A percentile compares a stretch with the other conserved stretches of the same genome.
phyloP scores from a whole-genome alignment of 164 flowering plant genomes.

The Magnolia changhungtana region DNA sequence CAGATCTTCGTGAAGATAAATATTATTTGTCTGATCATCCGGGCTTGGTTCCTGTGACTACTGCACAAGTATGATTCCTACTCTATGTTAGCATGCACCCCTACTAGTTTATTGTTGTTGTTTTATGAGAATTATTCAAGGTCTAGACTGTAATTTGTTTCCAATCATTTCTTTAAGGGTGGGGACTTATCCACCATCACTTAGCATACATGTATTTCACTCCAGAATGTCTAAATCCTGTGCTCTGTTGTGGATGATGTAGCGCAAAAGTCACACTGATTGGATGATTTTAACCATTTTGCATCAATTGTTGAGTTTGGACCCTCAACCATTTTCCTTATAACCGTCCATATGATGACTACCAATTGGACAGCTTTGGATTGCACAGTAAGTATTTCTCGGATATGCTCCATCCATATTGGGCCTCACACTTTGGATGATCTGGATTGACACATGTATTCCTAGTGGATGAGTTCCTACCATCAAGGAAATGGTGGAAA shows the following conservation, averaged over 20 bases:
- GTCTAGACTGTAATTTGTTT: too few species aligned
- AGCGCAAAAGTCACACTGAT: too few species aligned
- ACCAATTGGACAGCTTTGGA: background rate
- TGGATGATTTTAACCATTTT: too few species aligned
- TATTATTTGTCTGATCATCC: conserved; percentile 93
- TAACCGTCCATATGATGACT: background rate
- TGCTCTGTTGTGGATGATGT: too few species aligned
- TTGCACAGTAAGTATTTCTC: background rate
- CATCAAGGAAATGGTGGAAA: too few species aligned
- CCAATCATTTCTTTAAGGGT: too few species aligned
- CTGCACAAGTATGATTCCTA: conserved; percentile 63
- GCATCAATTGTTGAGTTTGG: background rate
- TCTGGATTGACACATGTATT: too few species aligned
- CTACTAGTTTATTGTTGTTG: background rate
- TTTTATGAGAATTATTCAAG: too few species aligned
- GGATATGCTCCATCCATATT: too few species aligned
- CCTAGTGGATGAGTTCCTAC: too few species aligned
- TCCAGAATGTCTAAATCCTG: background rate
- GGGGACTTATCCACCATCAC: background rate
- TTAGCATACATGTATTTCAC: background rate
- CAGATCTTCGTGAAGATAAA: conserved; percentile 97
- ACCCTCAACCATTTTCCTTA: background rate
- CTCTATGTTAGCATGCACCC: background rate
- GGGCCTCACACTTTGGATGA: too few species aligned
- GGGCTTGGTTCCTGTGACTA: conserved; percentile 82